Evolutionary conservation across 495 filamentous ascomycete genomes (phyloP).

Genomic region (Lophiostoma macrostomum): DNA sequence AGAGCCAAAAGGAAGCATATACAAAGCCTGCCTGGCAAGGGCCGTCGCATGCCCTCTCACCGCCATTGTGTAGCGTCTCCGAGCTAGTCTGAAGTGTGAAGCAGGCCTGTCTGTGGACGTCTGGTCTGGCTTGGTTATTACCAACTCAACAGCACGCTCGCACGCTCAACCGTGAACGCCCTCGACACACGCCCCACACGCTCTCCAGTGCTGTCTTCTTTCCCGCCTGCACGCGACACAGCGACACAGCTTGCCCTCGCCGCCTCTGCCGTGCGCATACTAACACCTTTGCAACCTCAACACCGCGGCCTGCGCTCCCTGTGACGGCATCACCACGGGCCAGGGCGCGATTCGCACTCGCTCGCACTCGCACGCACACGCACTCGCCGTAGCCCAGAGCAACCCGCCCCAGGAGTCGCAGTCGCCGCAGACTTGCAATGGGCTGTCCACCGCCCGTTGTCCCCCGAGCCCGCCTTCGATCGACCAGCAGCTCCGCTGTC

Average conservation of each 20-base stretch:
- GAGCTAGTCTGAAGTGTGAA: too few relatives aligned
- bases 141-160: too few relatives aligned
- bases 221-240: conserved; percentile 28
- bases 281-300: neutral
- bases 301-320: neutral
- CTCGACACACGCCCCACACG: conserved; percentile 11
- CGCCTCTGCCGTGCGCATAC: too few relatives aligned
- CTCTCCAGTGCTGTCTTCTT: neutral
- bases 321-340: conserved; percentile 15
- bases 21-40: neutral
- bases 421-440: too few relatives aligned
- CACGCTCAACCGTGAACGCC: too few relatives aligned
- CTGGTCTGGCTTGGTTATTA: too few relatives aligned
- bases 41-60: conserved; percentile 5
- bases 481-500: conserved; percentile 8
- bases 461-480: conserved; percentile 18
- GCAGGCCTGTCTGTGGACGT: too few relatives aligned
- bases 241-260: neutral
- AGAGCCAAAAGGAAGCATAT: conserved; percentile 19
- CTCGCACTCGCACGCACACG: neutral
- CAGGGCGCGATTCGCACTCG: neutral
- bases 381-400: neutral
- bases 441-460: conserved; percentile 19
- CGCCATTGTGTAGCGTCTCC: conserved; percentile 24
- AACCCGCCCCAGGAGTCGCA: too few relatives aligned